Percentiles rank a stretch among this genome's conserved stretches.
Evolutionary conservation across 306 rosid species (phyloP).

Genomic region (Fragaria ananassa): DNA sequence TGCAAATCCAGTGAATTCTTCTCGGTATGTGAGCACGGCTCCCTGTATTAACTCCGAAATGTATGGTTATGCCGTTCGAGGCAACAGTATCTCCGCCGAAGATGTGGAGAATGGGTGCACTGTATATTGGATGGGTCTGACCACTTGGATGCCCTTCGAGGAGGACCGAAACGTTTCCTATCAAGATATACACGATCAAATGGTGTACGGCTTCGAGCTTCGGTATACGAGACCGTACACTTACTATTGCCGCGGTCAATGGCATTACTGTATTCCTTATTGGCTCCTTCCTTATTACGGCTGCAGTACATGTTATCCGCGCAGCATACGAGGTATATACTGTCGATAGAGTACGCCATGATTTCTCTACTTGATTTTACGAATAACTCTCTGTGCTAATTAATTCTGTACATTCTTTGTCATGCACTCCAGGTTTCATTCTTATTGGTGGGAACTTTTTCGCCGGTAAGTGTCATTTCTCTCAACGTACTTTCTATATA

Average conservation of each 20-base stretch:
- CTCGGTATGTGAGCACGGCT: not conserved
- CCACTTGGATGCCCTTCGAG: too few relatives aligned
- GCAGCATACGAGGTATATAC: not conserved
- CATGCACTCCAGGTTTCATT: not conserved
- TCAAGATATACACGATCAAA: not conserved
- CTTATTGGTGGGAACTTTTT: rapidly evolving
- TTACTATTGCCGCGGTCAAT: not conserved
- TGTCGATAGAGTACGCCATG: not conserved
- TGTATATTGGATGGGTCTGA: not conserved
- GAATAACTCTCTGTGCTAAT: not conserved
- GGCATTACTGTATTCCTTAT: too few relatives aligned
- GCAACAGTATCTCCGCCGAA: rapidly evolving
- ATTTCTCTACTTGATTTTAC: not conserved
- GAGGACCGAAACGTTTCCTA: not conserved
- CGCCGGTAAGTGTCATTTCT: not conserved
- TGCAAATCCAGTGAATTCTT: not conserved
- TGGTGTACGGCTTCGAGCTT: too few relatives aligned
- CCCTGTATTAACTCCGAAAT: not conserved
- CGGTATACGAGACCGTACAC: too few relatives aligned
- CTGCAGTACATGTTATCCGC: not conserved
- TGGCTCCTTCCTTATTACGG: too few relatives aligned
- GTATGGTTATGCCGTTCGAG: not conserved
- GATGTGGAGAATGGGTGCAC: not conserved
- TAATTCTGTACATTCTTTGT: not conserved
- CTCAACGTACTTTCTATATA: not conserved